Percentiles rank a stretch among this genome's conserved stretches.
These are phyloP conservation scores for Septoria petroselini DNA, from an alignment of 2,329 filamentous ascomycete genomes.

Conservation along the genomic window DNA sequence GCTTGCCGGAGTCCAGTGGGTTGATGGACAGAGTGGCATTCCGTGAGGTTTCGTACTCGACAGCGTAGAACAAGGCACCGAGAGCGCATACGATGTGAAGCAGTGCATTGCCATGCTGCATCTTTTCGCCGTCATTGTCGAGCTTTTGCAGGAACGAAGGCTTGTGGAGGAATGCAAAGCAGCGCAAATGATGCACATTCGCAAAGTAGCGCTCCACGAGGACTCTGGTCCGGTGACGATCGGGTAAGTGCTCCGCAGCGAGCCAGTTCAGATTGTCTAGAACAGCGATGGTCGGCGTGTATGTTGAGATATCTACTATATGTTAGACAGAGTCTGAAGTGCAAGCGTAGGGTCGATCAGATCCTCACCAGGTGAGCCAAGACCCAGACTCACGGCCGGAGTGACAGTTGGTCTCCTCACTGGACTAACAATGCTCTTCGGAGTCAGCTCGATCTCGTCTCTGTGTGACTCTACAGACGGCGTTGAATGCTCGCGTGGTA, in stretches of 20 bases:
- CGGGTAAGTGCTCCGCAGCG: slow-evolving; percentile 19
- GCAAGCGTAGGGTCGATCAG: neutral
- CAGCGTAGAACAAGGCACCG: slow-evolving; percentile 27
- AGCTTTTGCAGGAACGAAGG: slow-evolving; percentile 27
- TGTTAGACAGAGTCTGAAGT: neutral
- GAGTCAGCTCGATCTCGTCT: slow-evolving; percentile 10
- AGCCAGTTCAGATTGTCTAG: slow-evolving; percentile 25
- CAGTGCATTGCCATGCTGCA: slow-evolving; percentile 25
- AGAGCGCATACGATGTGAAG: slow-evolving; percentile 29
- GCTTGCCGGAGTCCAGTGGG: slow-evolving; percentile 26
- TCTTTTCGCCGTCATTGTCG: slow-evolving; percentile 25
- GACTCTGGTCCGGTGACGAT: slow-evolving; percentile 22
- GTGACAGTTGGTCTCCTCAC: slow-evolving; percentile 19
- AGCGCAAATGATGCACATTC: slow-evolving; percentile 28
- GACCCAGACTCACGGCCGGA: slow-evolving; percentile 17
- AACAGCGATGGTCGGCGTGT: slow-evolving; percentile 10
- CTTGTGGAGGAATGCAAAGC: slow-evolving; percentile 30
- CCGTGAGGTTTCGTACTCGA: slow-evolving; percentile 20
- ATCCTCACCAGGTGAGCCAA: slow-evolving; percentile 15
- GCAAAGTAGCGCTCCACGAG: slow-evolving; percentile 29
- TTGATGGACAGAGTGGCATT: slow-evolving; percentile 20
- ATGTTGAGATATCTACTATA: neutral
- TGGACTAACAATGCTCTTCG: slow-evolving; percentile 19
- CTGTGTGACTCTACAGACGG: slow-evolving; percentile 13
- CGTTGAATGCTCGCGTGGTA: slow-evolving; percentile 13